These are phyloP conservation scores for Hyaloperonospora brassicae DNA, from an alignment of 352 stramenopile genomes.

Conservation along the genomic window DNA sequence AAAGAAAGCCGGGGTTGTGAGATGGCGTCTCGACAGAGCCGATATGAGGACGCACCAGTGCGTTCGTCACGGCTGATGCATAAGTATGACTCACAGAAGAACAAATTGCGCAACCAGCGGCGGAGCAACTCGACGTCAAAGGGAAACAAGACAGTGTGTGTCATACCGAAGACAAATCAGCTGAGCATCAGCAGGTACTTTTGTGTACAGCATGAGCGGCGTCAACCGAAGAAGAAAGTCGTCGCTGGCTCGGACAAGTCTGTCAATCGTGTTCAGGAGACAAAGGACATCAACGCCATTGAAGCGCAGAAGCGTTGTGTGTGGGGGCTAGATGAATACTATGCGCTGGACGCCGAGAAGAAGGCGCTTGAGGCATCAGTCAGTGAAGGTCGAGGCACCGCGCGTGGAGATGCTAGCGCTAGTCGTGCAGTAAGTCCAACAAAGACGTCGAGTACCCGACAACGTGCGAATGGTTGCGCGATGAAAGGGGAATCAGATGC, in stretches of 20 bases:
- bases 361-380: slow-evolving; percentile 6
- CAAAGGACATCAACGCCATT: slow-evolving; percentile 22
- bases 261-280: slow-evolving; percentile 27
- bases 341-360: slow-evolving; percentile 24
- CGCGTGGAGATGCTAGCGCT: not conserved
- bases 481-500: slow-evolving; percentile 5
- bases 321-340: slow-evolving; percentile 26
- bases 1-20: slow-evolving; percentile 7
- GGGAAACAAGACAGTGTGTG: not conserved
- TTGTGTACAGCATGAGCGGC: slow-evolving; percentile 3
- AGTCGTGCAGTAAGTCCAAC: slow-evolving; percentile 1
- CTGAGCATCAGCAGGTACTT: slow-evolving; percentile 24
- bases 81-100: slow-evolving; percentile 10
- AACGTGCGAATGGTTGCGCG: slow-evolving; percentile 14
- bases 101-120: slow-evolving; percentile 18
- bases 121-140: slow-evolving; percentile 7
- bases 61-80: not conserved
- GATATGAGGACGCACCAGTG: slow-evolving; percentile 2
- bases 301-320: slow-evolving; percentile 19
- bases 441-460: slow-evolving; percentile 17
- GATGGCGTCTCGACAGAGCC: slow-evolving; percentile 5
- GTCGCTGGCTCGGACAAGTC: slow-evolving; percentile 8
- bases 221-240: slow-evolving; percentile 15
- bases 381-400: slow-evolving; percentile 1
- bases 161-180: slow-evolving; percentile 3